Conservation (phyloP, 106 monocot species). For the Phalaenopsis aphrodite region DNA sequence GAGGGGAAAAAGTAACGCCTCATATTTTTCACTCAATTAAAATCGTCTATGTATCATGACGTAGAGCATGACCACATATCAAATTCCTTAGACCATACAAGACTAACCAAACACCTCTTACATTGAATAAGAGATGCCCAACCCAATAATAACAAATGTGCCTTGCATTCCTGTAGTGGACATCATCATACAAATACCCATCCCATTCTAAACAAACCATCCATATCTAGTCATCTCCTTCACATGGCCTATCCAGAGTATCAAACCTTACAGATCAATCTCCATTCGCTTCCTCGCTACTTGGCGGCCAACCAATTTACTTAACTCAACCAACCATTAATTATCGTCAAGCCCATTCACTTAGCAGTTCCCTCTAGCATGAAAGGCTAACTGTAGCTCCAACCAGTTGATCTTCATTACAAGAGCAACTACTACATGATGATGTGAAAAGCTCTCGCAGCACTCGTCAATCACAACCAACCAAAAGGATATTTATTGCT, state of each 20-base stretch:
- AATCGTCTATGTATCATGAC: too few species aligned
- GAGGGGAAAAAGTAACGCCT: not conserved
- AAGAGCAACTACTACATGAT: too few species aligned
- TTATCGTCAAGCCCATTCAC: not conserved
- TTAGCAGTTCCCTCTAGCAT: not conserved
- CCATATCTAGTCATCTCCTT: not conserved
- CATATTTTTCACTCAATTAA: too few species aligned
- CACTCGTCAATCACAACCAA: too few species aligned
- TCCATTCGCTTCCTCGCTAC: not conserved
- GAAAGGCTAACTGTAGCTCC: not conserved
- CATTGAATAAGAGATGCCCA: not conserved
- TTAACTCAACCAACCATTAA: not conserved
- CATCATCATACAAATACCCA: not conserved
- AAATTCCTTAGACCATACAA: not conserved
- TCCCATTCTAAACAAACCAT: not conserved
- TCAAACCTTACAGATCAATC: not conserved
- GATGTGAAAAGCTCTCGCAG: too few species aligned
- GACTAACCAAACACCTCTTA: not conserved
- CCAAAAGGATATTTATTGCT: not conserved
- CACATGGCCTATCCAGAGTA: not conserved
- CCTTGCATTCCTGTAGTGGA: not conserved
- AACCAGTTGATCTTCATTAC: not conserved
- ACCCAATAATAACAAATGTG: not conserved
- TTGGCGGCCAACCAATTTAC: not conserved
- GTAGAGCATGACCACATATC: not conserved